Conservation (phyloP, 495 filamentous ascomycete genomes). For the Aspergillus carlsbadensis region DNA sequence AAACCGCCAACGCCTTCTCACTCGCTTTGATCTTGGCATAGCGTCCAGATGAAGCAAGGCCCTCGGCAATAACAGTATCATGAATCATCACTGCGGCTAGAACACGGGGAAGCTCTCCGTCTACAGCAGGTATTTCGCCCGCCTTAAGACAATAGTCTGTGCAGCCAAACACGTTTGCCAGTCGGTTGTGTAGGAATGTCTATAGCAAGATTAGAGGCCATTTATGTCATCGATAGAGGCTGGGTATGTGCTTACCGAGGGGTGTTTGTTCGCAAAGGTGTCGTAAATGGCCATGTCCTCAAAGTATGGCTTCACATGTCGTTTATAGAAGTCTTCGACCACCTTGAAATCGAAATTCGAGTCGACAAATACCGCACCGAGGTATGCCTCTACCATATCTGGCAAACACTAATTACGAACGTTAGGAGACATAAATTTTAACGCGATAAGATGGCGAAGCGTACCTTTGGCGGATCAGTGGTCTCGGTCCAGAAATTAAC, state of each 20-base stretch:
- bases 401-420: constrained; percentile 59
- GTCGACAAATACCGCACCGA: constrained; percentile 91
- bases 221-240: constrained; percentile 34
- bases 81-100: constrained; percentile 80
- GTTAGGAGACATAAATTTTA: constrained; percentile 4
- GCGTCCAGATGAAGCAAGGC: constrained; percentile 57
- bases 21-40: constrained; percentile 75
- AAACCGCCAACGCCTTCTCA: constrained; percentile 56
- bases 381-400: constrained; percentile 85
- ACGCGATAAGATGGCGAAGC: not conserved
- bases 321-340: constrained; percentile 75
- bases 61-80: constrained; percentile 60
- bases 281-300: constrained; percentile 88
- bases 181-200: constrained; percentile 54
- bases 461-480: constrained; percentile 70
- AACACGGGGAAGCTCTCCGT: constrained; percentile 48
- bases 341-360: constrained; percentile 73
- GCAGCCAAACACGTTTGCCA: constrained; percentile 54
- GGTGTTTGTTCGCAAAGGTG: constrained; percentile 84
- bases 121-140: constrained; percentile 43
- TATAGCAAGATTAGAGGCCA: constrained; percentile 24
- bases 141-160: constrained; percentile 54
- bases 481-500: constrained; percentile 76
- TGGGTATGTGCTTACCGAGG: constrained; percentile 49
- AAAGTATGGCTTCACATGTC: constrained; percentile 73